These are phyloP conservation scores for Solanum aculeatissimum DNA, from an alignment of 305 asterid species.

Conservation along the genomic window DNA sequence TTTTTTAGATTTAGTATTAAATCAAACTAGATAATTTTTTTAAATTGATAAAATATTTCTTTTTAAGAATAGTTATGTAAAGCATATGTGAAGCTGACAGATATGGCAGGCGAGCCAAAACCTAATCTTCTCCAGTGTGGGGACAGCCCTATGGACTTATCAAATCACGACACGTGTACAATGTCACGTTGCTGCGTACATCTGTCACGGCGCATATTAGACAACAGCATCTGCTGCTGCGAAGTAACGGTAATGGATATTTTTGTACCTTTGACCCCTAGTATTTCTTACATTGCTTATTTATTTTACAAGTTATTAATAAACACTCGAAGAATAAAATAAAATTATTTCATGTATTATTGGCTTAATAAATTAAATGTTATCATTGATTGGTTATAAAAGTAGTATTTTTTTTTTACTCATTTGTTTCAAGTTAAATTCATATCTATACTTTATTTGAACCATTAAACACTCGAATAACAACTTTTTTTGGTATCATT, in stretches of 20 bases:
- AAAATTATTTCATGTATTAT: not conserved
- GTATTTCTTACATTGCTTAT: not conserved
- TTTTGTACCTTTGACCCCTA: not conserved
- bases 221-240: not conserved
- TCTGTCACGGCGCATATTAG: constrained; percentile 1
- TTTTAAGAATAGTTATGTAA: not conserved
- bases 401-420: not conserved
- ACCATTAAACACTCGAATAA: not conserved
- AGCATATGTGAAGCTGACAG: constrained; percentile 30
- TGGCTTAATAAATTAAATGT: not conserved
- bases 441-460: too few species aligned
- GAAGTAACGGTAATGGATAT: not conserved
- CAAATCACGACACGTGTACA: constrained; percentile 8
- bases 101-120: constrained; percentile 4
- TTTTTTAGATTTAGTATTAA: too few species aligned
- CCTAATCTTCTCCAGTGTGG: constrained; percentile 16
- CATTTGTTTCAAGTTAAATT: too few species aligned
- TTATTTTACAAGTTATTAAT: not conserved
- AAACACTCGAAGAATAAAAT: not conserved
- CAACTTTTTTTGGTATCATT: not conserved
- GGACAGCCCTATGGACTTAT: constrained; percentile 8
- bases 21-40: too few species aligned
- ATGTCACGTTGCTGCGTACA: not conserved
- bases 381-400: not conserved
- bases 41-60: too few species aligned